Percentiles rank a stretch among this genome's conserved stretches.
These are phyloP conservation scores for Escovopsis weberi DNA, from an alignment of 2,329 filamentous ascomycete genomes.

Conservation along the genomic window DNA sequence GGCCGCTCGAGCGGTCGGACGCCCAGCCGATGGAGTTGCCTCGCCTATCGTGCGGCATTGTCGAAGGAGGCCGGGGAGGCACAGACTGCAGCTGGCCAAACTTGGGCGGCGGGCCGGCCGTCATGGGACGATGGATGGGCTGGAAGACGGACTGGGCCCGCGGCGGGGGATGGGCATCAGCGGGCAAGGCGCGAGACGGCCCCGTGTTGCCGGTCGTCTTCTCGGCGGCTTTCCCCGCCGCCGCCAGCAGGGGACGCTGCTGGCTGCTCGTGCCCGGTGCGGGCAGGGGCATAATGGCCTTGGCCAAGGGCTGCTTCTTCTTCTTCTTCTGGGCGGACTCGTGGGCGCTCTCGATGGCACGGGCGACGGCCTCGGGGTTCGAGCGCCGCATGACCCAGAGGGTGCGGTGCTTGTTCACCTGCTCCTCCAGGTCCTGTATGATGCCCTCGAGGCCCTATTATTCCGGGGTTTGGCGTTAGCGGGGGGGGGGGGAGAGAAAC, in stretches of 20 bases:
- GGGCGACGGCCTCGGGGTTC: slow-evolving; percentile 16
- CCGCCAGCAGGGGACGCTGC: slow-evolving; percentile 5
- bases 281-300: slow-evolving; percentile 10
- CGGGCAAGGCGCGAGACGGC: not conserved
- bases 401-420: slow-evolving; percentile 21
- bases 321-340: slow-evolving; percentile 3
- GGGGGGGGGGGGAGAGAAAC: not conserved
- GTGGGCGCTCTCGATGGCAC: slow-evolving; percentile 18
- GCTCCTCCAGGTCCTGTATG: slow-evolving; percentile 20
- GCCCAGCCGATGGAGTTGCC: slow-evolving; percentile 9
- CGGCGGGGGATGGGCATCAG: slow-evolving; percentile 9
- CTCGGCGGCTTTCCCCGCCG: slow-evolving; percentile 4
- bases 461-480: not conserved
- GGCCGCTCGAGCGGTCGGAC: slow-evolving; percentile 8
- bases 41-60: slow-evolving; percentile 13
- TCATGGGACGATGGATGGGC: slow-evolving; percentile 6
- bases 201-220: not conserved
- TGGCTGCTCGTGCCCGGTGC: too few species aligned
- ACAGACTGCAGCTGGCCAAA: slow-evolving; percentile 16
- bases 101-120: slow-evolving; percentile 13
- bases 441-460: slow-evolving; percentile 18
- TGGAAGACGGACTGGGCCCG: slow-evolving; percentile 13
- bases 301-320: slow-evolving; percentile 7
- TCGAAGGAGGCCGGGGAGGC: slow-evolving; percentile 15
- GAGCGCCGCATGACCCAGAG: slow-evolving; percentile 22